Conservation (phyloP, 495 filamentous ascomycete species). For the Annulohypoxylon moriforme region DNA sequence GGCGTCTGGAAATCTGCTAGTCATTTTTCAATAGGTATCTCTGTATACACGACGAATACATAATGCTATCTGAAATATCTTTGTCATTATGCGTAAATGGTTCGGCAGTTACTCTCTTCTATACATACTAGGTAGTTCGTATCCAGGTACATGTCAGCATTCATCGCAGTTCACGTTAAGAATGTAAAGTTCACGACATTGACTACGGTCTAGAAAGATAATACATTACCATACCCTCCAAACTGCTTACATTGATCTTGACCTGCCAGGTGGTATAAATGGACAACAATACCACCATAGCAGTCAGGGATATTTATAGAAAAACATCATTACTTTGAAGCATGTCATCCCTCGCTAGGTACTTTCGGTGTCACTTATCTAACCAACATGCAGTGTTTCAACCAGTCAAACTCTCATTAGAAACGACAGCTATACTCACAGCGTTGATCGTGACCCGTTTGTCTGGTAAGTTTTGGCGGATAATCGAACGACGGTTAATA, state of each 20-base stretch:
- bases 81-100: not conserved
- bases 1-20: not conserved
- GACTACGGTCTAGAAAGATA: no score
- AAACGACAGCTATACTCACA: not conserved
- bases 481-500: conserved; percentile 14
- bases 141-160: not conserved
- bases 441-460: conserved; percentile 27
- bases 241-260: not conserved
- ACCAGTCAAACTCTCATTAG: not conserved
- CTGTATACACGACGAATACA: not conserved
- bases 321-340: not conserved
- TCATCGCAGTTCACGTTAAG: not conserved
- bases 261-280: not conserved
- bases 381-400: not conserved
- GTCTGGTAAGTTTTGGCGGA: conserved; percentile 31
- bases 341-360: not conserved
- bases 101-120: not conserved
- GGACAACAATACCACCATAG: no score
- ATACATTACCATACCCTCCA: not conserved
- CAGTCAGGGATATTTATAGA: no score
- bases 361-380: not conserved
- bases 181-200: no score
- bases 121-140: not conserved
- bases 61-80: not conserved
- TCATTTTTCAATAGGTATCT: not conserved